Conservation (phyloP, 441 rosid genomes). For the Aleurites moluccanus region DNA sequence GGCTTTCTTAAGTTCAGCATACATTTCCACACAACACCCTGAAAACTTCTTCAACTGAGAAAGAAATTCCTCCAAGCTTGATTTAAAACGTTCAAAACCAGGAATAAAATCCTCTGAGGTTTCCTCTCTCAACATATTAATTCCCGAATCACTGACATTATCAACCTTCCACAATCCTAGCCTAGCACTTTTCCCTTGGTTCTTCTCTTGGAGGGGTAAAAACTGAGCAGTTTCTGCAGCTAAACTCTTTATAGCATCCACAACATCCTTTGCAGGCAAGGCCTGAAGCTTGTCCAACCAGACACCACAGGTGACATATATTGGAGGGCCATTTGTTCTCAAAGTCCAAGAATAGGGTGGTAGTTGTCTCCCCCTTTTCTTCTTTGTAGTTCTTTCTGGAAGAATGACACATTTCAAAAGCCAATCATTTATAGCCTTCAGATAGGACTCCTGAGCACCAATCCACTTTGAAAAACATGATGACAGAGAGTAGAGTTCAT, state of each 20-base stretch:
- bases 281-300: slow-evolving; percentile 66
- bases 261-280: slow-evolving; percentile 57
- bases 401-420: slow-evolving; percentile 62
- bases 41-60: slow-evolving; percentile 53
- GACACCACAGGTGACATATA: slow-evolving; percentile 61
- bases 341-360: slow-evolving; percentile 18
- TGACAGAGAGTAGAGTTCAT: slow-evolving; percentile 55
- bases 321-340: slow-evolving; percentile 64
- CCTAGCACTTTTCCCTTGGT: slow-evolving; percentile 47
- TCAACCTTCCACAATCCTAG: slow-evolving; percentile 36
- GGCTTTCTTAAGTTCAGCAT: slow-evolving; percentile 40
- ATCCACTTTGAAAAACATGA: slow-evolving; percentile 78
- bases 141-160: slow-evolving; percentile 34
- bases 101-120: slow-evolving; percentile 49
- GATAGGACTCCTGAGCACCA: slow-evolving; percentile 69
- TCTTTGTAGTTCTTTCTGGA: slow-evolving; percentile 34
- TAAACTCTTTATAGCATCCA: slow-evolving; percentile 57
- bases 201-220: slow-evolving; percentile 77
- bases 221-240: slow-evolving; percentile 59
- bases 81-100: slow-evolving; percentile 53
- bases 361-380: slow-evolving; percentile 33
- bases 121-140: slow-evolving; percentile 50
- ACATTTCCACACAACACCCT: slow-evolving; percentile 52
- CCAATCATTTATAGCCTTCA: slow-evolving; percentile 69
- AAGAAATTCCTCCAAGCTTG: slow-evolving; percentile 52